Base-by-base conservation (phyloP, 352 stramenopile species). In the Thalassiosira exigua region DNA sequence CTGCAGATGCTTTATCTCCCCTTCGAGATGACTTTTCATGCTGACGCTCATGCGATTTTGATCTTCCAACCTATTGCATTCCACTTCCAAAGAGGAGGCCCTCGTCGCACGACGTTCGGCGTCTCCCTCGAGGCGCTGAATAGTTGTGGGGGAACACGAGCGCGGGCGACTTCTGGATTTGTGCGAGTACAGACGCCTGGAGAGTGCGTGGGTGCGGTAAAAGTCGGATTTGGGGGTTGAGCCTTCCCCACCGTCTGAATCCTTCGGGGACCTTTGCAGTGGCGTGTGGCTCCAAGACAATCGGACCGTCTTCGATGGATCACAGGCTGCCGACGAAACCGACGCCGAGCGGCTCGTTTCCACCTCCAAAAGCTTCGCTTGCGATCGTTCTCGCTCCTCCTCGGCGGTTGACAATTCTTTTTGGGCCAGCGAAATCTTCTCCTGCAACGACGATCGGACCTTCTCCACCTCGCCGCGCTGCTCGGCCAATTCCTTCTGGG, bases 1-100 rank as follows among this genome's bases (percentile, higher is more conserved):
- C 44, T 91, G 78, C 11, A 94, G 61, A 53, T 89, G 65, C 54
- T 84, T 85, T 5, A 92, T 75, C 46, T 92, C 85, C 61, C 82
- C 79, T 65, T 94, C 85, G 27, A 94, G 62, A 24, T 78, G 73
- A 57, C 85, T 89, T 41, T 87, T 83, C 74, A 88, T 86, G 39
- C 75, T 78, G 54, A 88, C 69, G 30, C 67, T 75, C 86, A 93
- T 93, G 42, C 86, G 58, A 66, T 90, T 89, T 68, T 93, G 86
- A 56, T 92, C 78, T 57, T 91, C 79, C 17, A 92, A 66, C 54
- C 81, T 76, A 56, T 85, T 73, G 56, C 75, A 78, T 30, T 88
- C 75, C 27, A 75, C 58, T 56, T 85, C 52, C 21, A 93, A 74
- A 39, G 80, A 74, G 29, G 76, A 76, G 11, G 67, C 71, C 60